A percentile compares a stretch with the other conserved stretches of the same genome.
Evolutionary conservation across 116 monocot species (phyloP).

Genomic region (Papilionanthe hybrid): DNA sequence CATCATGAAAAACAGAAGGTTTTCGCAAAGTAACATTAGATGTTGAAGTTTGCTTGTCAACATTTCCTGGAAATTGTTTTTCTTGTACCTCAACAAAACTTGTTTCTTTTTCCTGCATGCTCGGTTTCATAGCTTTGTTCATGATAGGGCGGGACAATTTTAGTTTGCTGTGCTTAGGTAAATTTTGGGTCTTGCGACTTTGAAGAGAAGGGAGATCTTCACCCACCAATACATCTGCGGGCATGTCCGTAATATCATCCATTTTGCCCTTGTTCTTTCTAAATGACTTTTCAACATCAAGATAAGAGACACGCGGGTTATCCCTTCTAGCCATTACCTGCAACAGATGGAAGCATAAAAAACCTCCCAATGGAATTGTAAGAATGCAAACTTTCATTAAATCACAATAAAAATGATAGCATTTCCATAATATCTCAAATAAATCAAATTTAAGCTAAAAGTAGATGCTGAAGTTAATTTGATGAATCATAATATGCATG

Average conservation of each 20-base stretch:
- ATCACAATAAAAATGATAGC: background rate
- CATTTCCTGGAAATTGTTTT: slow-evolving; percentile 4
- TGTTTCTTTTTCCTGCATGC: slow-evolving; percentile 4
- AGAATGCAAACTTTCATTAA: background rate
- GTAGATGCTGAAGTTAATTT: slow-evolving; percentile 2
- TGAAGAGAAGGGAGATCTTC: slow-evolving; percentile 4
- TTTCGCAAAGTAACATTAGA: slow-evolving; percentile 62
- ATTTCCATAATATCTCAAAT: background rate
- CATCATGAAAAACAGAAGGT: slow-evolving; percentile 43
- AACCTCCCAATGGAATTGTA: background rate
- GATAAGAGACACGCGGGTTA: slow-evolving; percentile 65
- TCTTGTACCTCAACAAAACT: background rate
- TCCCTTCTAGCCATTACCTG: slow-evolving; percentile 70
- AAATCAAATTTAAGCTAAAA: background rate
- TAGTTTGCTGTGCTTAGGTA: background rate
- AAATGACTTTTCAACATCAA: slow-evolving; percentile 74
- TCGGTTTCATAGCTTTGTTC: slow-evolving; percentile 12
- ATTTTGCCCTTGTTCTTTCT: slow-evolving; percentile 45
- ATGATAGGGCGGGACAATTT: slow-evolving; percentile 26
- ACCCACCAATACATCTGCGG: slow-evolving; percentile 8
- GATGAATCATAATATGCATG: slow-evolving; percentile 2
- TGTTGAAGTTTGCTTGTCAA: background rate
- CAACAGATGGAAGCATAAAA: background rate
- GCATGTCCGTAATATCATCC: slow-evolving; percentile 22
- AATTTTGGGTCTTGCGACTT: slow-evolving; percentile 6